Conservation (phyloP, 2,329 filamentous ascomycete genomes). For the Colletotrichum sidae region DNA sequence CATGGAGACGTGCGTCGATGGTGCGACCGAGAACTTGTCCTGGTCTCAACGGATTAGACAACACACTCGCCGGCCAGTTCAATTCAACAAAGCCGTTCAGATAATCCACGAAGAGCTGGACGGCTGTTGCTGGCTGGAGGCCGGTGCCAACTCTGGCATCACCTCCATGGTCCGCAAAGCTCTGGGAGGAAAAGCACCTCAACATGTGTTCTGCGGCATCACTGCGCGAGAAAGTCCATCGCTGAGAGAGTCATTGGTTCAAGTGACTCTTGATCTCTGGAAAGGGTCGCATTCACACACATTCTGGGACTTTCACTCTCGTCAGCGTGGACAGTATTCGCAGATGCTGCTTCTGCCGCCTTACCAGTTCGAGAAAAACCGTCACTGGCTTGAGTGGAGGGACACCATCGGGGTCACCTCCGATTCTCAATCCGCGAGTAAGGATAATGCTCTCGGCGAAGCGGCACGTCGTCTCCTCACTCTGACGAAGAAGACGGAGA, state of each 20-base stretch:
- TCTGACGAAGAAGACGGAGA: neutral
- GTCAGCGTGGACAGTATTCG: constrained; percentile 41
- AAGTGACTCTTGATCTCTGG: constrained; percentile 3
- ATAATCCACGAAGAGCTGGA: constrained; percentile 48
- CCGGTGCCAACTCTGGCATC: constrained; percentile 52
- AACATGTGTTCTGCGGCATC: neutral
- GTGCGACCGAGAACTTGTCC: neutral
- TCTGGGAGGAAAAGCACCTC: constrained; percentile 23
- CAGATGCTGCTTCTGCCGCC: constrained; percentile 48
- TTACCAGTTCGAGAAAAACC: constrained; percentile 55
- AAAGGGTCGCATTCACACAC: neutral
- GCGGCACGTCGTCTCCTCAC: neutral
- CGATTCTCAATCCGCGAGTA: no score
- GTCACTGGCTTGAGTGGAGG: constrained; percentile 53
- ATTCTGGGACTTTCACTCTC: constrained; percentile 2
- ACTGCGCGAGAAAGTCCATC: neutral
- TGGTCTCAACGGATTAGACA: neutral
- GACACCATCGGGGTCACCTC: neutral
- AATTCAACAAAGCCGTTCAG: constrained; percentile 55
- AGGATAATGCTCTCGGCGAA: no score
- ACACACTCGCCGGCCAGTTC: constrained; percentile 55
- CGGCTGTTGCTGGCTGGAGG: constrained; percentile 52
- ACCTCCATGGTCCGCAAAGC: constrained; percentile 48
- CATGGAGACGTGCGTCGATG: constrained; percentile 4
- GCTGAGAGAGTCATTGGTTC: constrained; percentile 1